Evolutionary conservation across 2,329 filamentous ascomycete species (phyloP), one percentile per base, ranked within the genome.

Genomic region (Colletotrichum gloeosporioides): DNA sequence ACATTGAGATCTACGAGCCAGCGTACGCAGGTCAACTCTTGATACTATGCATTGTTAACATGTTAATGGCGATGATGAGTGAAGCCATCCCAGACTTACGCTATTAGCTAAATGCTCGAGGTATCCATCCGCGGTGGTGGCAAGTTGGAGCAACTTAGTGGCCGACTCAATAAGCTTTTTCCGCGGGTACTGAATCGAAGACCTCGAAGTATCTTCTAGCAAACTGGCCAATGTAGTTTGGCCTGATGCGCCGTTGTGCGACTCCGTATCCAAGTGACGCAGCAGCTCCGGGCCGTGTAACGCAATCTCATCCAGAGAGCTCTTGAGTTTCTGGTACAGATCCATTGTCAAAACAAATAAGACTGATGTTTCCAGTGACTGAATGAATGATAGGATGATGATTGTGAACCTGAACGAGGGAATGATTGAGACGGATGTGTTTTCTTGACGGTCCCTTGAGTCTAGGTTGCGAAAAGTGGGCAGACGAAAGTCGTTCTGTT

Each of bases 131-230:
- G 57, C 57, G 16, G 69, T 9, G 32, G 69, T 67, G 6, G 22
- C 31, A 8, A 71, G 10, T 15, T 71, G 69, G 6, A 66, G 22
- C 4, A 71, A 8, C 25, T 32, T 71, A 2, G 39, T 71, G 6
- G 69, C 69, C 25, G 62, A 57, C 18, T 71, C 69, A 29, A 71
- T 22, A 36, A 71, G 69, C 31, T 59, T 71, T 22, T 67, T 71
- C 4, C 62, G 61, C 0, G 69, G 44, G 31, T 59, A 6, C 12
- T 71, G 68, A 12, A 71, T 22, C 57, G 57, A 61, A 34, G 57
- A 59, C 10, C 61, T 53, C 6, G 55, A 71, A n/a, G 12, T 71
- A 36, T 71, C 57, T 22, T 71, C 68, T n/a, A 49, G 29, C 39
- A 59, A 36, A 6, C 57, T 64, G 3, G 27, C 16, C 27, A 61